phyloP scores from a whole-genome alignment of 2,329 filamentous ascomycete species.

The Botryosphaeria dothidea region DNA sequence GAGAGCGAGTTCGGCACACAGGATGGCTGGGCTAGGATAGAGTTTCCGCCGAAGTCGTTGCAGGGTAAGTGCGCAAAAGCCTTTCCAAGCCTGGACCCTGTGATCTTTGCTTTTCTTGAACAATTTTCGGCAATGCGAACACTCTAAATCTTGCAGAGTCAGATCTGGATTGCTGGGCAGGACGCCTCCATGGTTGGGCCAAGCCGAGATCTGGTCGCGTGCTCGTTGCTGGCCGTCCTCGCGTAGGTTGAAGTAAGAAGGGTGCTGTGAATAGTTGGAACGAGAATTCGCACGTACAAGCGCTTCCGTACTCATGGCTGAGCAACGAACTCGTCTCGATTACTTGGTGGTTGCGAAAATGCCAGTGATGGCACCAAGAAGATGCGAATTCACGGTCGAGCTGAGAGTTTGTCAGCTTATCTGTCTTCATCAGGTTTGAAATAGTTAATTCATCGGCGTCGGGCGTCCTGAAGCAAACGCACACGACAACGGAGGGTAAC shows the following conservation, averaged over 20 bases:
- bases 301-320: no score
- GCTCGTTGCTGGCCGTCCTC: neutral
- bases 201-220: neutral
- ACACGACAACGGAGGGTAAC: neutral
- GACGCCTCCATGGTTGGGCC: neutral
- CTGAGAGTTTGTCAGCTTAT: no score
- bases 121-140: neutral
- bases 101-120: neutral
- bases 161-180: neutral
- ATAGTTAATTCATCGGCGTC: neutral
- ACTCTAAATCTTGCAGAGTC: neutral
- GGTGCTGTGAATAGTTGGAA: no score
- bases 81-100: neutral
- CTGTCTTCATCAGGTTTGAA: neutral
- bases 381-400: no score
- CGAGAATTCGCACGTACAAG: no score
- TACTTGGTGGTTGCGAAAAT: no score
- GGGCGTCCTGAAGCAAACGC: neutral
- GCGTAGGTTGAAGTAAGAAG: neutral
- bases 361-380: no score
- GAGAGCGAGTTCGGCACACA: neutral
- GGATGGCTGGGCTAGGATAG: neutral
- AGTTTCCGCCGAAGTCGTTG: neutral
- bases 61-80: neutral
- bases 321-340: no score